These are phyloP conservation scores for Imleria badia DNA, from an alignment of 768 basidiomycete species.

Conservation along the genomic window DNA sequence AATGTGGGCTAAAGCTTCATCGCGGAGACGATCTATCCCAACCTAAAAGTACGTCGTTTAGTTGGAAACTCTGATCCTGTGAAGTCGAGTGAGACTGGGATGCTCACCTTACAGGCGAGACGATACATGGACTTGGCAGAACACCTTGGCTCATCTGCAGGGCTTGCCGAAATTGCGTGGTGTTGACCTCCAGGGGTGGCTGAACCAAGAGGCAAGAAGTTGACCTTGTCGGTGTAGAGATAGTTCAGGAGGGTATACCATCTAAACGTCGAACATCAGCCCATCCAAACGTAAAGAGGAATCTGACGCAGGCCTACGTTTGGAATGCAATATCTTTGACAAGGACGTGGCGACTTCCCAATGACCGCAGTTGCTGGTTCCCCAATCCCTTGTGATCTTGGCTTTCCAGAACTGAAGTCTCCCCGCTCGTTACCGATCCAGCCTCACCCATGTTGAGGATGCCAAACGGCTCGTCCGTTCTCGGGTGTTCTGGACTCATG, in stretches of 20 bases:
- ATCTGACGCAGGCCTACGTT: slow-evolving; percentile 15
- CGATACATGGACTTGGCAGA: slow-evolving; percentile 47
- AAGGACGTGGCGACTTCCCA: slow-evolving; percentile 23
- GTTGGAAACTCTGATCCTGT: neutral
- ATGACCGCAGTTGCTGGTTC: slow-evolving; percentile 3
- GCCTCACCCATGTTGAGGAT: neutral
- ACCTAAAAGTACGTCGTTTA: slow-evolving; percentile 5
- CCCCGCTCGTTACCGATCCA: neutral
- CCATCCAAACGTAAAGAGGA: neutral
- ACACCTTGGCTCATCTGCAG: slow-evolving; percentile 17
- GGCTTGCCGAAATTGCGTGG: neutral
- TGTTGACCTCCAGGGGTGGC: neutral
- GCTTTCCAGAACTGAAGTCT: neutral
- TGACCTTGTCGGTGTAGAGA: slow-evolving; percentile 36
- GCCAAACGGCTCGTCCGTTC: neutral
- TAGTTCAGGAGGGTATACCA: slow-evolving; percentile 40
- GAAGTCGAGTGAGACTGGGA: too few species aligned
- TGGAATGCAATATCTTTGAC: slow-evolving; percentile 27
- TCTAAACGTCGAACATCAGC: slow-evolving; percentile 14
- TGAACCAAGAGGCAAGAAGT: slow-evolving; percentile 31
- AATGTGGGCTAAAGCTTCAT: slow-evolving; percentile 18
- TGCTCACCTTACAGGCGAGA: slow-evolving; percentile 37
- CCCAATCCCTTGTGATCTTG: too few species aligned
- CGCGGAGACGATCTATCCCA: slow-evolving; percentile 14
- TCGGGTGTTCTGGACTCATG: slow-evolving; percentile 6